phyloP scores from a whole-genome alignment of 768 basidiomycete species.

The Boletus sp. region DNA sequence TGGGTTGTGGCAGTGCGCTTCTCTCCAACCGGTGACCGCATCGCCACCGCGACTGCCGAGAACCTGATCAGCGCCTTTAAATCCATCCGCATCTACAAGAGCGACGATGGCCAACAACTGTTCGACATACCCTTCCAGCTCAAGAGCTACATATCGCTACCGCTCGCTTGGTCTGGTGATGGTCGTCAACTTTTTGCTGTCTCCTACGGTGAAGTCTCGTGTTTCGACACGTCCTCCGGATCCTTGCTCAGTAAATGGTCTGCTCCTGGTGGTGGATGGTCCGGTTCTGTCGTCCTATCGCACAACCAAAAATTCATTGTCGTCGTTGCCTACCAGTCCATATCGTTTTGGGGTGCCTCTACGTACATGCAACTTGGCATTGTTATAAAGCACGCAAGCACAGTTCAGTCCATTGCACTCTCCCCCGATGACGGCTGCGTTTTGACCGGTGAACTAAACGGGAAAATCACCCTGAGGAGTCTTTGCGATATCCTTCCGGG shows the following conservation, averaged over 20 bases:
- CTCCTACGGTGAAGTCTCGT: neutral
- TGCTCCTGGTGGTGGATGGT: neutral
- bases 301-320: neutral
- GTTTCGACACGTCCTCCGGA: neutral
- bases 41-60: neutral
- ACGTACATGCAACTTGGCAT: neutral
- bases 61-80: neutral
- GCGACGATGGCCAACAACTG: neutral
- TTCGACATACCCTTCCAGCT: too few relatives aligned
- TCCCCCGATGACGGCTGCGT: neutral
- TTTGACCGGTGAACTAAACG: neutral
- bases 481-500: neutral
- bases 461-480: neutral
- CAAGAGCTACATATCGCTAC: too few relatives aligned
- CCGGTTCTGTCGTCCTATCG: neutral
- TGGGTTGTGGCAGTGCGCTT: neutral
- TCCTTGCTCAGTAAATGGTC: neutral
- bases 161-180: too few relatives aligned
- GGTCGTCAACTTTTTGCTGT: too few relatives aligned
- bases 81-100: neutral
- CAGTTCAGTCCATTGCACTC: neutral
- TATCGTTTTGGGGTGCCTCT: conserved; percentile 1
- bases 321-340: accelerated
- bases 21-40: conserved; percentile 1
- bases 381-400: neutral